phyloP scores from a whole-genome alignment of 2,329 filamentous ascomycete genomes.

The Didymella arachidicola region DNA sequence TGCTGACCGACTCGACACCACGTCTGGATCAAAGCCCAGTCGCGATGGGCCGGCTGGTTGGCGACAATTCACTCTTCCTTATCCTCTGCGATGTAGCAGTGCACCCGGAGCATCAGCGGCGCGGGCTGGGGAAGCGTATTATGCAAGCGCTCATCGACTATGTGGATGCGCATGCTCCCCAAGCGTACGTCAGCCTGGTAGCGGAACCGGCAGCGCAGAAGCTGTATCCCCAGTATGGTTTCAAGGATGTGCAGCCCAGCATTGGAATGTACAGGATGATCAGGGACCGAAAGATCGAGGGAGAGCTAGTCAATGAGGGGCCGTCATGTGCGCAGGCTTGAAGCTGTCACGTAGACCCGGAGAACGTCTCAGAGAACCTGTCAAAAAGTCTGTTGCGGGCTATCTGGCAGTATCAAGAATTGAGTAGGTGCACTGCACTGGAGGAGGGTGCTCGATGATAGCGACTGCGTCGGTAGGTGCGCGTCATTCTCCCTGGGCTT shows the following conservation, averaged over 20 bases:
- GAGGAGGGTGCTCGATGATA: not conserved
- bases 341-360: constrained; percentile 1
- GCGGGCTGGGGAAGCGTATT: constrained; percentile 57
- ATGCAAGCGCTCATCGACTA: constrained; percentile 54
- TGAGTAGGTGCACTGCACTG: not conserved
- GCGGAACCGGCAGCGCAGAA: constrained; percentile 57
- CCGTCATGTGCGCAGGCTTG: constrained; percentile 1
- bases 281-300: constrained; percentile 27
- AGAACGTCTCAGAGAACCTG: not conserved
- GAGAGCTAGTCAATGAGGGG: constrained; percentile 15
- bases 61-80: constrained; percentile 63
- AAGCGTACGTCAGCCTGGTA: constrained; percentile 56
- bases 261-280: constrained; percentile 44
- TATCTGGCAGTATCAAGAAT: not conserved
- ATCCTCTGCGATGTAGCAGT: constrained; percentile 61
- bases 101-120: constrained; percentile 58
- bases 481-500: not conserved
- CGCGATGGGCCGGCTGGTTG: constrained; percentile 61
- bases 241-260: constrained; percentile 50
- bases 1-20: constrained; percentile 35
- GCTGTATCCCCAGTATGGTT: constrained; percentile 59
- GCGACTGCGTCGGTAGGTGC: not conserved
- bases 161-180: constrained; percentile 53
- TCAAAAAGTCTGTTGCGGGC: not conserved
- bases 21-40: constrained; percentile 40